Evolutionary conservation across 352 stramenopile species (phyloP), one percentile per base, ranked within the genome.

Genomic region (Plasmopara muralis): DNA sequence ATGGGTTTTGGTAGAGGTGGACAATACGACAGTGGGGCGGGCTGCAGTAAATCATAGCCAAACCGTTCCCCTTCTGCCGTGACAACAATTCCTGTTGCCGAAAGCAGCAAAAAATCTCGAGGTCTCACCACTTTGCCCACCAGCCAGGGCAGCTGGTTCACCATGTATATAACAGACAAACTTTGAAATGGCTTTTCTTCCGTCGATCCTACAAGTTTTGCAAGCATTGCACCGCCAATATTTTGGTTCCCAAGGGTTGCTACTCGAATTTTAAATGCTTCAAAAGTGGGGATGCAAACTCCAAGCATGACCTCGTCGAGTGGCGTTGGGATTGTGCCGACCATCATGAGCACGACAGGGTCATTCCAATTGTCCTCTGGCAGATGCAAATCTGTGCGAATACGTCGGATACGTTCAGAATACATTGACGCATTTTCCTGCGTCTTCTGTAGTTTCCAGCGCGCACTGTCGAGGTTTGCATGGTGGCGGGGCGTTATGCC

Each of bases 261-360:
- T 8, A 66, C 43, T 4, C 63, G 77, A 8, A 74, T 44, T 55
- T 66, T 50, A 9, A 72, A 66, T 38, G 70, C 43, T 57, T 79
- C 68, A 16, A 80, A 76, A 9, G 72, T 64, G 3, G 64, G 63
- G 2, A 62, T 56, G 0, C 57, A 18, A 39, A 82, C 67, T 13
- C 78, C 74, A 47, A 80, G 75, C 74, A 87, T 84, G 47, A 84
- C 60, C 35, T 87, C 72, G 35, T 85, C 68, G 18, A 87, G 39
- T n/a, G 63, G 45, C 5, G 63, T 60, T 25, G 47, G 63, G 35
- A 81, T 77, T 6, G 55, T 75, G 5, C 73, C 70, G 31, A 69
- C 65, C 48, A 71, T 67, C 31, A 78, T 62, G 20, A 83, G 49
- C 14, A 66, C 55, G 1, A 51, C 55, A 6, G 65, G 65, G 20